Evolutionary conservation across 257 asterid genomes (phyloP).

Genomic region (Leonotis leonurus): DNA sequence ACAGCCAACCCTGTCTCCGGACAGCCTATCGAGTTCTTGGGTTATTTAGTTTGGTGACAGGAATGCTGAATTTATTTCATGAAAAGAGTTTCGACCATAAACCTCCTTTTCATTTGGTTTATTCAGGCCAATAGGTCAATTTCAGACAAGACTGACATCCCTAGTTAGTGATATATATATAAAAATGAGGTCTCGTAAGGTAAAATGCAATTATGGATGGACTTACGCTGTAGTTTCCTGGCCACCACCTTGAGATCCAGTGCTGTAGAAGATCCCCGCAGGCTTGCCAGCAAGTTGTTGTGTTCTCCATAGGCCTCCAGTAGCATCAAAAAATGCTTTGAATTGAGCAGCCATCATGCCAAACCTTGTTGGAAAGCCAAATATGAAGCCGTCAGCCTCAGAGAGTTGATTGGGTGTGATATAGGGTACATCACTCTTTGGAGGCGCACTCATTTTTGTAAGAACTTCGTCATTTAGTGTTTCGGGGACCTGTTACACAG

Average conservation of each 20-base stretch:
- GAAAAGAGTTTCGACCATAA: too few species aligned
- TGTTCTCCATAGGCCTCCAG: slow-evolving; percentile 83
- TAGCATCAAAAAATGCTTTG: slow-evolving; percentile 80
- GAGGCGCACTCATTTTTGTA: slow-evolving; percentile 73
- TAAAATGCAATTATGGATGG: neutral
- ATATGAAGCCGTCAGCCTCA: slow-evolving; percentile 70
- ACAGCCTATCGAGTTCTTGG: too few species aligned
- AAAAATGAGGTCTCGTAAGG: neutral
- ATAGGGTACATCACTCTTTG: slow-evolving; percentile 51
- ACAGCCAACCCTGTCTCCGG: neutral
- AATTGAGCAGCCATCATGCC: slow-evolving; percentile 91
- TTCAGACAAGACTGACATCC: neutral
- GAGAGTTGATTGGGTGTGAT: slow-evolving; percentile 63
- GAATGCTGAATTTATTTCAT: too few species aligned
- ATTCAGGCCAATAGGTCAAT: too few species aligned
- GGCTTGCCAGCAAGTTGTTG: slow-evolving; percentile 87
- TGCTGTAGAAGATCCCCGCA: slow-evolving; percentile 80
- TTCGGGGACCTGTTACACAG: slow-evolving; percentile 57
- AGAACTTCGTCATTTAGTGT: slow-evolving; percentile 65
- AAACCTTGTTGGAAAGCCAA: slow-evolving; percentile 78
- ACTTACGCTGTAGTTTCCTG: slow-evolving; percentile 77
- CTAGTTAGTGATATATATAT: neutral
- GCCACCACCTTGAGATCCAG: slow-evolving; percentile 91
- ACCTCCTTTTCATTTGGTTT: neutral
- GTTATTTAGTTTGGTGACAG: neutral